Evolutionary conservation across 192 early-diverging fungal genomes (phyloP).

Genomic region (Linnemannia hyalina): DNA sequence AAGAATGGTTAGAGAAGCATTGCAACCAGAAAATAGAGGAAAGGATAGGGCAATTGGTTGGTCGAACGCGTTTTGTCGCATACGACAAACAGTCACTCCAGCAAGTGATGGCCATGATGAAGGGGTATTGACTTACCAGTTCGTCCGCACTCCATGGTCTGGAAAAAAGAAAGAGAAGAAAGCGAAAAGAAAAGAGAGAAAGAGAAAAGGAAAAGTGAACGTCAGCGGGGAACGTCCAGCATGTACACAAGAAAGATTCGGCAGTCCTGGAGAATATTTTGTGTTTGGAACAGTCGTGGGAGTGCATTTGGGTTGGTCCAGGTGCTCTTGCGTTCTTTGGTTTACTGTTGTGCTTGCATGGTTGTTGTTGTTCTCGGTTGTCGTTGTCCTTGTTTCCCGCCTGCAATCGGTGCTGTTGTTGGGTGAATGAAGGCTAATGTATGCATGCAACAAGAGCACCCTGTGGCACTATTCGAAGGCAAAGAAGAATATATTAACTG

Average conservation of each 20-base stretch:
- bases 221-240: neutral
- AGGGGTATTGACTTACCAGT: neutral
- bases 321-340: neutral
- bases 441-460: neutral
- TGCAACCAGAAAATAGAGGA: neutral
- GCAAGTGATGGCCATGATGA: no score
- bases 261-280: neutral
- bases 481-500: neutral
- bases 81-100: no score
- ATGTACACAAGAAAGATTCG: neutral
- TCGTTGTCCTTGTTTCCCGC: neutral
- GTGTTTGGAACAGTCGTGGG: neutral
- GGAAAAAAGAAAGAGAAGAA: neutral
- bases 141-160: slow-evolving; percentile 42
- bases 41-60: neutral
- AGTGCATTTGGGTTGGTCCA: neutral
- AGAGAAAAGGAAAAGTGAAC: neutral
- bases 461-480: neutral
- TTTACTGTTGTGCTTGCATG: neutral
- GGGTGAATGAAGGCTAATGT: neutral
- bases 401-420: neutral
- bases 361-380: neutral
- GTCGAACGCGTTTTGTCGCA: no score
- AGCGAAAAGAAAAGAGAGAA: neutral
- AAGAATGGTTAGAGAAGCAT: neutral